phyloP scores from a whole-genome alignment of 176 grass and related monocot species.

The Panicum miliaceum region DNA sequence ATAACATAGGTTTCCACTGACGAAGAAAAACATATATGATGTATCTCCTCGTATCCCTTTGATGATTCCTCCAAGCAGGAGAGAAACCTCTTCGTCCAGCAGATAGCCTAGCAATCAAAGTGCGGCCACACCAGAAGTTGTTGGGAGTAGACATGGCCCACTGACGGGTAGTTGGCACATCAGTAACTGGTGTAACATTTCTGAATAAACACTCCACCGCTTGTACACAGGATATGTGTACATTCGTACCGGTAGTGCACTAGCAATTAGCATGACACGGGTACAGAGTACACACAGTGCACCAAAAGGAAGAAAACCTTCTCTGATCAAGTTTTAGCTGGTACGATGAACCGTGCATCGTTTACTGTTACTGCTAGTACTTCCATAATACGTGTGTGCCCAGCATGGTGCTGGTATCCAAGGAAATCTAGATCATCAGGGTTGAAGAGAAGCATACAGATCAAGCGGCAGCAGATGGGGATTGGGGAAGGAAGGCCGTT shows the following conservation, averaged over 20 bases:
- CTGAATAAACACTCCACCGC: slow-evolving; percentile 3
- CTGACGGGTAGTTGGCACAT: background rate
- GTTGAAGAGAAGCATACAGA: background rate
- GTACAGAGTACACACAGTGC: slow-evolving; percentile 2
- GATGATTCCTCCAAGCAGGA: background rate
- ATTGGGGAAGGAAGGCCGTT: slow-evolving; percentile 1
- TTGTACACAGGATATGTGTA: background rate
- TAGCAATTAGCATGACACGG: background rate
- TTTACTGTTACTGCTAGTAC: slow-evolving; percentile 4
- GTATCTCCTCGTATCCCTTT: background rate
- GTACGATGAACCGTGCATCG: background rate
- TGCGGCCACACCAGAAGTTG: background rate
- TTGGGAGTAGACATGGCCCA: background rate
- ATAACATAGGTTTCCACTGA: background rate
- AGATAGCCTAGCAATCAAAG: no score
- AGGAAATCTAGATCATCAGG: background rate
- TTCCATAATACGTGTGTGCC: background rate
- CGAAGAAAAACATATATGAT: background rate
- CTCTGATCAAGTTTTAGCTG: background rate
- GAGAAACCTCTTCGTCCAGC: background rate
- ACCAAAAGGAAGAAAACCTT: background rate
- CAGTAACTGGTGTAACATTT: background rate
- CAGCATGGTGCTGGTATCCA: background rate
- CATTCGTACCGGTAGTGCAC: background rate
- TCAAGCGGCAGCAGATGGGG: background rate